These are phyloP conservation scores for Ganoderma leucocontextum DNA, from an alignment of 1,284 basidiomycete species.

Conservation along the genomic window DNA sequence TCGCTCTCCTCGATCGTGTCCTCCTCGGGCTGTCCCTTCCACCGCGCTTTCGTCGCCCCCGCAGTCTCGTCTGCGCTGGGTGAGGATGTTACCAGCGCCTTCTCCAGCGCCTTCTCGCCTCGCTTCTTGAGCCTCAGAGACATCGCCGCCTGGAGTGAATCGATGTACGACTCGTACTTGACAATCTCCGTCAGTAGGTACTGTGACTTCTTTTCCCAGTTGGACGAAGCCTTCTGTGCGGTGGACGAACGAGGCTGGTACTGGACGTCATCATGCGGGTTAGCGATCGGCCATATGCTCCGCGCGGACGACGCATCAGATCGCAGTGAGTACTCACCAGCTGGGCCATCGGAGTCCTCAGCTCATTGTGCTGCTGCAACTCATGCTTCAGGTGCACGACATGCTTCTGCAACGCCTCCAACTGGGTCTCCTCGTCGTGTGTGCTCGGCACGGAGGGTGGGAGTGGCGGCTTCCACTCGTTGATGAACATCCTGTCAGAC, in stretches of 20 bases:
- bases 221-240: conserved; percentile 79
- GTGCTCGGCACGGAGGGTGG: conserved; percentile 84
- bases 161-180: conserved; percentile 96
- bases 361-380: conserved; percentile 82
- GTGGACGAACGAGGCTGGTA: conserved; percentile 83
- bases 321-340: conserved; percentile 61
- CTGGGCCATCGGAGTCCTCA: conserved; percentile 84
- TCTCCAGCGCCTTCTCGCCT: conserved; percentile 87
- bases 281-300: conserved; percentile 14
- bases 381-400: conserved; percentile 81
- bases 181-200: conserved; percentile 91
- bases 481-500: conserved; percentile 83
- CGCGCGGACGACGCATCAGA: conserved; percentile 15
- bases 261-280: conserved; percentile 49
- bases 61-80: conserved; percentile 47
- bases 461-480: conserved; percentile 94
- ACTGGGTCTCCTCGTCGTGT: conserved; percentile 92
- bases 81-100: conserved; percentile 60
- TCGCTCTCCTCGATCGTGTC: conserved; percentile 60
- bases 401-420: conserved; percentile 87
- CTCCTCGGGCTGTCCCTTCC: conserved; percentile 56
- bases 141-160: conserved; percentile 86
- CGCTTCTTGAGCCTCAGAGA: conserved; percentile 82
- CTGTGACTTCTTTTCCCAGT: conserved; percentile 94
- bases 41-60: conserved; percentile 48